Evolutionary conservation across 345 rosid species (phyloP).

Genomic region (Salix purpurea): DNA sequence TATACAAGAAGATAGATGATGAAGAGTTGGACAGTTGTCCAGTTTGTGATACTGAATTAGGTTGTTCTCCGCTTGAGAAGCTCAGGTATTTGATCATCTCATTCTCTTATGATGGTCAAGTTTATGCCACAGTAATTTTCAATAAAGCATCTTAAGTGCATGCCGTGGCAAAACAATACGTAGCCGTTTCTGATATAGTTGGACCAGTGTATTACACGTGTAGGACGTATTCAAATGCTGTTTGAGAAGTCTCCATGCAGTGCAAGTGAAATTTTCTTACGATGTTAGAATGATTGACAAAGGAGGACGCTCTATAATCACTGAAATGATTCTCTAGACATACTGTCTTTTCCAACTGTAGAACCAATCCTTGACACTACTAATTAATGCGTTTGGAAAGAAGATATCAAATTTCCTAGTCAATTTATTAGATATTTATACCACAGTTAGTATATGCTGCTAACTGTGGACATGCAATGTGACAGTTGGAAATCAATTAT

Average conservation of each 20-base stretch:
- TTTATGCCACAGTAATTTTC: neutral
- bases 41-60: constrained; percentile 36
- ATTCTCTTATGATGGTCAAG: neutral
- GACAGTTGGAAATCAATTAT: neutral
- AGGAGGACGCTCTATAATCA: neutral
- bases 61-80: constrained; percentile 42
- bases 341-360: neutral
- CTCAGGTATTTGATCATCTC: constrained; percentile 38
- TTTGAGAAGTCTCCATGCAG: neutral
- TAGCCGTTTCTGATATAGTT: neutral
- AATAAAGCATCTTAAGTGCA: neutral
- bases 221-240: neutral
- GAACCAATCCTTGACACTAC: neutral
- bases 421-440: neutral
- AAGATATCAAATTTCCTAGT: neutral
- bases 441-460: neutral
- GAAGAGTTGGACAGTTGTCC: constrained; percentile 37
- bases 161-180: neutral
- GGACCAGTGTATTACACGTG: neutral
- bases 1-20: constrained; percentile 31
- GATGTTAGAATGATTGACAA: neutral
- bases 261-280: neutral
- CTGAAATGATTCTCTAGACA: neutral
- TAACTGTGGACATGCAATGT: neutral
- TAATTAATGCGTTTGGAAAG: neutral